Evolutionary conservation across 768 basidiomycete genomes (phyloP).

Genomic region (Amanita exitialis): DNA sequence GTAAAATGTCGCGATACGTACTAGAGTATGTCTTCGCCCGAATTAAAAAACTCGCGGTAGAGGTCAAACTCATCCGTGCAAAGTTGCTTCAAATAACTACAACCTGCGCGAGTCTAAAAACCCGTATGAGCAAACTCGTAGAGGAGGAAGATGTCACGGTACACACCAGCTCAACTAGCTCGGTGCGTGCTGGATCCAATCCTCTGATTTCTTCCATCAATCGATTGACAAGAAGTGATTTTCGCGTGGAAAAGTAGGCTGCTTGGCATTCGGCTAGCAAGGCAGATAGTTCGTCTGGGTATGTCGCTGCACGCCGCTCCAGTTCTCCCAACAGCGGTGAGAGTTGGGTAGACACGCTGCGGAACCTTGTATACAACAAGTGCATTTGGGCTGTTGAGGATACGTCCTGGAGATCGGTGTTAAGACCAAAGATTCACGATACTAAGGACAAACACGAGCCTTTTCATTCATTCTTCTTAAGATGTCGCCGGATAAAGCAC

Average conservation of each 20-base stretch:
- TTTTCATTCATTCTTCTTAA: constrained; percentile 67
- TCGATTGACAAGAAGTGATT: constrained; percentile 58
- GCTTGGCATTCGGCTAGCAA: constrained; percentile 81
- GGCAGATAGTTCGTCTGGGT: constrained; percentile 78
- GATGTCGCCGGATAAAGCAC: constrained; percentile 71
- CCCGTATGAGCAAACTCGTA: neutral
- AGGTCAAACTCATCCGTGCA: constrained; percentile 86
- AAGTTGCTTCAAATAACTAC: constrained; percentile 85
- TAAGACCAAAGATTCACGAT: neutral
- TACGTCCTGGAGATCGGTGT: constrained; percentile 42
- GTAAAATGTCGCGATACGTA: constrained; percentile 15
- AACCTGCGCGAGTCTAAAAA: constrained; percentile 77
- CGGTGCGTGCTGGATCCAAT: constrained; percentile 68
- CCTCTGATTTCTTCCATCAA: constrained; percentile 76
- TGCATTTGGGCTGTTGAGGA: constrained; percentile 74
- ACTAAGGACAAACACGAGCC: constrained; percentile 24
- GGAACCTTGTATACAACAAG: constrained; percentile 86
- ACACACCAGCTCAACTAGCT: constrained; percentile 79
- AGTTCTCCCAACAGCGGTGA: constrained; percentile 78
- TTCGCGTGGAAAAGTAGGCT: constrained; percentile 73
- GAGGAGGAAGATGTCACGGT: neutral
- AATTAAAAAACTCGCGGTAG: constrained; percentile 78
- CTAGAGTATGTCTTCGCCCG: constrained; percentile 62
- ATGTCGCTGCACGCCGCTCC: constrained; percentile 62
- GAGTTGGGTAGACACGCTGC: constrained; percentile 57